phyloP scores from a whole-genome alignment of 768 basidiomycete genomes.

The Panellus pusillus region DNA sequence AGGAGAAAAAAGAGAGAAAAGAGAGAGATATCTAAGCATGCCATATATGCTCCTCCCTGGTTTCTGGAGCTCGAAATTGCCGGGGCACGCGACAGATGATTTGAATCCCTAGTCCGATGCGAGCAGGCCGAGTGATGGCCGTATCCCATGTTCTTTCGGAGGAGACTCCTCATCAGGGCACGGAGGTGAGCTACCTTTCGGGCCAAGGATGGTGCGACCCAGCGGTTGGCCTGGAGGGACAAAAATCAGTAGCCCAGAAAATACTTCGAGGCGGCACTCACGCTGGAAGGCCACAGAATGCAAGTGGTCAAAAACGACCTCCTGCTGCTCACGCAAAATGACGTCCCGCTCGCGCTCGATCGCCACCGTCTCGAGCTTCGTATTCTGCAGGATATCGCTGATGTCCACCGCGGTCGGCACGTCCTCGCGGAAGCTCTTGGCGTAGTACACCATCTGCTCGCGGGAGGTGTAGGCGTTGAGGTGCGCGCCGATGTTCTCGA shows the following conservation, averaged over 20 bases:
- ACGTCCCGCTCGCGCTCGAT: conserved; percentile 97
- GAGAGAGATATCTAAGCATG: too few relatives aligned
- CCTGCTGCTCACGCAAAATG: conserved; percentile 95
- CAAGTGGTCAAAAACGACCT: conserved; percentile 98
- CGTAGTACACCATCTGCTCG: conserved; percentile 99
- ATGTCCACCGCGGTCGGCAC: conserved; percentile 90
- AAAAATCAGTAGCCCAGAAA: not conserved
- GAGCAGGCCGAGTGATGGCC: too few relatives aligned
- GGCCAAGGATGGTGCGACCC: conserved; percentile 96
- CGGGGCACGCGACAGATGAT: too few relatives aligned
- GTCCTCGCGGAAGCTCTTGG: conserved; percentile 97
- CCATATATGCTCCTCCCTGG: too few relatives aligned
- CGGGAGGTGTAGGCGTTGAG: conserved; percentile 98
- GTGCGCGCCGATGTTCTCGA: conserved; percentile 97
- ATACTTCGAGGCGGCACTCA: conserved; percentile 33
- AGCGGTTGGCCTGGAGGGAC: conserved; percentile 76
- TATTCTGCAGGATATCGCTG: conserved; percentile 96
- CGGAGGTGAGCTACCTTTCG: conserved; percentile 45
- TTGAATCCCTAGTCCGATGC: too few relatives aligned
- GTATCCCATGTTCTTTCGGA: too few relatives aligned
- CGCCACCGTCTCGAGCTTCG: conserved; percentile 82
- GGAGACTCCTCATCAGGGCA: too few relatives aligned
- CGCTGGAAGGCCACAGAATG: conserved; percentile 97
- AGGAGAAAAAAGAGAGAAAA: too few relatives aligned
- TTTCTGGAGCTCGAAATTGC: too few relatives aligned